Conservation (phyloP, 2,329 filamentous ascomycete species). For the Aspergillus fijiensis region DNA sequence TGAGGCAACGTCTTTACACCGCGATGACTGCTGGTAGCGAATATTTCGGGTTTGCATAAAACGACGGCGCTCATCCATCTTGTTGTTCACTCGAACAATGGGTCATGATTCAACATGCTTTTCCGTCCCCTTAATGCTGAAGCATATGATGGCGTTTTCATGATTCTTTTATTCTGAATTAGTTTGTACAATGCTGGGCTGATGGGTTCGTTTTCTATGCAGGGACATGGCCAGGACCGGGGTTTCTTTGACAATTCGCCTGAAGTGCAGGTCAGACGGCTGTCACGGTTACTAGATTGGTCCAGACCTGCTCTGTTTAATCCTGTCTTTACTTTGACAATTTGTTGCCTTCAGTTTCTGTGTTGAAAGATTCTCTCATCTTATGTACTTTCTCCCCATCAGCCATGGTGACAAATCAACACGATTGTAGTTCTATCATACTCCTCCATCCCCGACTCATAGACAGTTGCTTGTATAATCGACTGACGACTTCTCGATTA, state of each 20-base stretch:
- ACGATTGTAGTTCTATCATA: neutral
- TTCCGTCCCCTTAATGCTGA: constrained; percentile 23
- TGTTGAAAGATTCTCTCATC: neutral
- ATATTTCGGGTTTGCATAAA: constrained; percentile 93
- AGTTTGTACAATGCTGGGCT: constrained; percentile 23
- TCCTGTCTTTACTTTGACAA: neutral
- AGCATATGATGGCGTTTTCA: constrained; percentile 40
- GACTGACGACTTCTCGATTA: neutral
- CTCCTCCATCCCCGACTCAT: neutral
- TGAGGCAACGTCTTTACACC: constrained; percentile 84
- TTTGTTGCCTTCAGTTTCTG: neutral
- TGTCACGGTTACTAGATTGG: neutral
- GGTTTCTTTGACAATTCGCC: constrained; percentile 15
- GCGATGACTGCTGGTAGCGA: constrained; percentile 98
- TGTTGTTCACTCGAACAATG: constrained; percentile 7
- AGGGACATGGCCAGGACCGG: constrained; percentile 2
- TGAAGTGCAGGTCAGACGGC: constrained; percentile 46
- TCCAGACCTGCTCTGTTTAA: neutral
- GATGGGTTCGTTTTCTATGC: constrained; percentile 5
- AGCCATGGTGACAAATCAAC: neutral
- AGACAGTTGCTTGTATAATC: too few relatives aligned
- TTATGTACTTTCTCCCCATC: neutral
- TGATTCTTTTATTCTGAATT: constrained; percentile 17
- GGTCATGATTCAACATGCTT: constrained; percentile 16
- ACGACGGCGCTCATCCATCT: constrained; percentile 11